These are phyloP conservation scores for Hansenula lynferdii DNA, from an alignment of 1,139 yeast genomes.

Conservation along the genomic window DNA sequence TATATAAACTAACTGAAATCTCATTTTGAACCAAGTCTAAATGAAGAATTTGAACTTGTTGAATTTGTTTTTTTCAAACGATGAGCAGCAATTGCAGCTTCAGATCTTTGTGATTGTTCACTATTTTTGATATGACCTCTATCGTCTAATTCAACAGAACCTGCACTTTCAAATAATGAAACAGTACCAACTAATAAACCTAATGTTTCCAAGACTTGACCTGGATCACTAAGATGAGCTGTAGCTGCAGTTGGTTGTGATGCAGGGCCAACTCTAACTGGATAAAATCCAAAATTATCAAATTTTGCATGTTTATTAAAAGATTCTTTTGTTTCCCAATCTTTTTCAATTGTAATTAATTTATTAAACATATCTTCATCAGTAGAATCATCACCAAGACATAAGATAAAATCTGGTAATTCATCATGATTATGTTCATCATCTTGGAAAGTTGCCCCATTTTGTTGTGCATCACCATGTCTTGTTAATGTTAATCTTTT, in stretches of 20 bases:
- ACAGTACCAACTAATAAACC: conserved; percentile 76
- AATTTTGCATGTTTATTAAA: conserved; percentile 36
- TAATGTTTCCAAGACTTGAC: conserved; percentile 78
- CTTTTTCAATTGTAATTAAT: conserved; percentile 52
- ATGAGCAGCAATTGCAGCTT: conserved; percentile 16
- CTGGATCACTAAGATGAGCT: conserved; percentile 82
- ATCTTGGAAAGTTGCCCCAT: conserved; percentile 27
- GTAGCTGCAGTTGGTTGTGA: conserved; percentile 85
- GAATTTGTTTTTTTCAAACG: conserved; percentile 15
- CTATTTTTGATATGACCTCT: conserved; percentile 54
- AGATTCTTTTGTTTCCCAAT: conserved; percentile 29
- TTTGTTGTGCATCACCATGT: conserved; percentile 40
- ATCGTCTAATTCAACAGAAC: conserved; percentile 68
- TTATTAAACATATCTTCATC: conserved; percentile 97
- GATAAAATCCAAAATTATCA: conserved; percentile 64
- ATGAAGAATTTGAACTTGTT: background rate
- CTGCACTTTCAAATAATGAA: conserved; percentile 70
- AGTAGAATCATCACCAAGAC: conserved; percentile 94
- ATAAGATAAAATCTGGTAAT: conserved; percentile 77
- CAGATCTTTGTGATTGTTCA: conserved; percentile 27
- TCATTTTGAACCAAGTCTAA: no score
- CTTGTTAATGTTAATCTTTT: conserved; percentile 64
- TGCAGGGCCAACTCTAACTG: conserved; percentile 95
- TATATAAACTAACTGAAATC: no score
- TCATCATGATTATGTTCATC: conserved; percentile 37